Evolutionary conservation across 139 green algal species (phyloP), one percentile per base, ranked within the genome.

Genomic region (Helicosporidium sp.): DNA sequence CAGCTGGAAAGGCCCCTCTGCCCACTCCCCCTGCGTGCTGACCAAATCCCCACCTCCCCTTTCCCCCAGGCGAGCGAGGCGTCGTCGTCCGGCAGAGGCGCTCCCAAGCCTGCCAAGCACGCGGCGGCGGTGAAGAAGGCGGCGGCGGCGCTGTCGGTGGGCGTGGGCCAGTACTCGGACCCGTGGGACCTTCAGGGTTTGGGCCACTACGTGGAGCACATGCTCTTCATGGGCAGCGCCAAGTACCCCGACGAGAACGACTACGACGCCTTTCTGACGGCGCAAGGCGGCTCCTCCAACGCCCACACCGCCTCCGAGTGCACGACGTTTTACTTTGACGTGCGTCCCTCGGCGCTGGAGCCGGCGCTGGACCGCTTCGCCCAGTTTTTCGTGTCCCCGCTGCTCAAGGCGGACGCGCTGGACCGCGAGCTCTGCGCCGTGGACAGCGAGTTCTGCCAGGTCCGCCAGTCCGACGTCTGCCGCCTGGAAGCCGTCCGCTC

Each of bases 181-280:
- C 86, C 83, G 0, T 49, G 60, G 19, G 34, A 83, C 22, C 20
- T 28, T 20, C 67, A 87, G 68, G 84, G 84, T 0, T 56, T 94
- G 36, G 75, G 51, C 27, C 86, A 93, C 65, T 93, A 91, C 57
- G 57, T 96, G 54, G 90, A 99, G 67, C 90, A 99, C 70, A 99
- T 99, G 90, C 75, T 99, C 34, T 96, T 99, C 75, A 99, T 99
- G 88, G 89, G 90, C 50, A 90, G 72, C 49, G 62, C 69, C 19
- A 76, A 81, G 49, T 96, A 74, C 65, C 85, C 89, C 1, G 69
- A 86, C 41, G 89, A 99, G 50, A 95, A 96, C 40, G 85, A 93
- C 12, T 99, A 95, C 54, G 86, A 94, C 41, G 59, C 77, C 2
- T 99, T 70, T 61, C 64, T 99, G 2, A 73, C 62, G 4, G 57